Conservation (phyloP, 2,329 filamentous ascomycete genomes). For the Talaromyces sp. region DNA sequence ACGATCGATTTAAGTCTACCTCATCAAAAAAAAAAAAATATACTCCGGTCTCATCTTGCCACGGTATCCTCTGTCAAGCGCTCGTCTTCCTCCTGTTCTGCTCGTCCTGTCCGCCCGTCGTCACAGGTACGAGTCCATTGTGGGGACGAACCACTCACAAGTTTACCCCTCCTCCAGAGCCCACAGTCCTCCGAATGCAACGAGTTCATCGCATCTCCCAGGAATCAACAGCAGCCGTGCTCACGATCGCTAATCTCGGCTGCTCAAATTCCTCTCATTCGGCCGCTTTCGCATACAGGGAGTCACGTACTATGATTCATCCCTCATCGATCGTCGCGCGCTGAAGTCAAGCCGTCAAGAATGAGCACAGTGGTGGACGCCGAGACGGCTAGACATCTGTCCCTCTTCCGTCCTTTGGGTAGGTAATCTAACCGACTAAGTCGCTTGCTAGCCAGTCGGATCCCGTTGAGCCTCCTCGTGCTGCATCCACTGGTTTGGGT, state of each 20-base stretch:
- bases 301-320: conserved; percentile 18
- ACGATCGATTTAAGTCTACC: background rate
- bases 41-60: background rate
- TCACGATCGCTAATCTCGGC: conserved; percentile 13
- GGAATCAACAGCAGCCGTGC: conserved; percentile 2
- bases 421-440: conserved; percentile 24
- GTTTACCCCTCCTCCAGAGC: background rate
- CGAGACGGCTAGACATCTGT: conserved; percentile 42
- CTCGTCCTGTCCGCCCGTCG: background rate
- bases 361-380: conserved; percentile 35
- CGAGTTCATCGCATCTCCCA: background rate
- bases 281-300: background rate
- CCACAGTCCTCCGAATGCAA: background rate
- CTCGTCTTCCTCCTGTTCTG: background rate
- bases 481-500: conserved; percentile 29
- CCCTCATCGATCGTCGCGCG: conserved; percentile 14
- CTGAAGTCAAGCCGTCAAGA: background rate
- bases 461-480: conserved; percentile 30
- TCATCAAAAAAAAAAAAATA: background rate
- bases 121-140: background rate
- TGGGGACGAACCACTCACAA: background rate
- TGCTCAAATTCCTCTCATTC: conserved; percentile 18
- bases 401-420: conserved; percentile 46
- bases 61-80: background rate
- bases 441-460: conserved; percentile 32